Conservation (phyloP, 352 stramenopile species). For the Globisporangium cylindrosporum region DNA sequence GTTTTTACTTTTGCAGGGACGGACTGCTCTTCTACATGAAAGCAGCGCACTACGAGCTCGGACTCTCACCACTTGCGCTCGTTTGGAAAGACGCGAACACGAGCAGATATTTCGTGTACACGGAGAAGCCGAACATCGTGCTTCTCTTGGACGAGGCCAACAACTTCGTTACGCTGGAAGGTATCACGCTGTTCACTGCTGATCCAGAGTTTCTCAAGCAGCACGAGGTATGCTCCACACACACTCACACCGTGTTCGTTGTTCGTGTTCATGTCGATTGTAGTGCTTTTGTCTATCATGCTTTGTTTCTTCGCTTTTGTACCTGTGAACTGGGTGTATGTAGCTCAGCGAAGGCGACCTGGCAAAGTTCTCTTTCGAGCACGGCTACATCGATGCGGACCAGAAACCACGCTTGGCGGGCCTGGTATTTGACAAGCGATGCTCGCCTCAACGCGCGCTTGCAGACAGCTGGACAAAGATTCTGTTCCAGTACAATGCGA, state of each 20-base stretch:
- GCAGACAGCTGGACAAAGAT: slow-evolving; percentile 90
- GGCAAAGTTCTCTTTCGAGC: slow-evolving; percentile 74
- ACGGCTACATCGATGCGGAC: slow-evolving; percentile 46
- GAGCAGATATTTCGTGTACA: slow-evolving; percentile 79
- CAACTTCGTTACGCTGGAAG: slow-evolving; percentile 70
- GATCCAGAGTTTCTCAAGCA: slow-evolving; percentile 49
- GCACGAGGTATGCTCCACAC: slow-evolving; percentile 48
- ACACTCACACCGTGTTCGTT: background rate
- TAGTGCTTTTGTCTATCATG: background rate
- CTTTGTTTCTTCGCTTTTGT: background rate
- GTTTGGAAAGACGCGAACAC: slow-evolving; percentile 88
- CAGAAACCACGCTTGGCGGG: slow-evolving; percentile 47
- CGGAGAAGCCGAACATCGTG: slow-evolving; percentile 71
- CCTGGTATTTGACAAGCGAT: slow-evolving; percentile 69
- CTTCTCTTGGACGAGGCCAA: slow-evolving; percentile 47
- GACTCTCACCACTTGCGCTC: slow-evolving; percentile 80
- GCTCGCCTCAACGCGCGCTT: slow-evolving; percentile 76
- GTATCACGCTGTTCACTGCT: slow-evolving; percentile 51
- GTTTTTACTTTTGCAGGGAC: slow-evolving; percentile 47
- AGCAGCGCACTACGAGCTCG: slow-evolving; percentile 85
- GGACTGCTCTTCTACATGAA: slow-evolving; percentile 91
- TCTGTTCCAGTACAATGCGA: slow-evolving; percentile 77
- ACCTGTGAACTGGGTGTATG: background rate
- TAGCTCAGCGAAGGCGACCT: slow-evolving; percentile 77
- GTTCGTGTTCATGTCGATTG: background rate